A percentile compares a stretch with the other conserved stretches of the same genome.
Conservation (phyloP, 148 eudicot genomes). For the Oxyria digyna region DNA sequence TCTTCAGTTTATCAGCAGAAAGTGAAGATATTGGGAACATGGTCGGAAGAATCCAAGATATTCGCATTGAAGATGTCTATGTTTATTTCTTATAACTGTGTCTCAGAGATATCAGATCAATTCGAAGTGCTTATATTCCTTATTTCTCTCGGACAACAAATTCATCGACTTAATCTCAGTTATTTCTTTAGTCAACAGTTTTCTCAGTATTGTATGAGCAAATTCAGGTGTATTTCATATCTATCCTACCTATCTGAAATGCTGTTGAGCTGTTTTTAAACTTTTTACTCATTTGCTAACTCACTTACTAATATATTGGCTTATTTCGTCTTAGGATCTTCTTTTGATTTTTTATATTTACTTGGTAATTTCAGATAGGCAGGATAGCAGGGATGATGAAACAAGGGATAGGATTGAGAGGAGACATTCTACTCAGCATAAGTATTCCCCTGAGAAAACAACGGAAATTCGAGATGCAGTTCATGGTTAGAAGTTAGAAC, state of each 20-base stretch:
- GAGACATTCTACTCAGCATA: constrained; percentile 52
- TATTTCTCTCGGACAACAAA: constrained; percentile 40
- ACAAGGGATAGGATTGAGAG: constrained; percentile 71
- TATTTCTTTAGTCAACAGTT: constrained; percentile 28
- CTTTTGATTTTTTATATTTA: constrained; percentile 10
- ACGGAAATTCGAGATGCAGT: constrained; percentile 27
- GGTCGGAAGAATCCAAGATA: constrained; percentile 15
- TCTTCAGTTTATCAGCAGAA: constrained; percentile 17
- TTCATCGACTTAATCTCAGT: constrained; percentile 23
- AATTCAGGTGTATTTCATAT: constrained; percentile 32
- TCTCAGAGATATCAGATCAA: constrained; percentile 25
- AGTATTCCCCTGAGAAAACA: constrained; percentile 53
- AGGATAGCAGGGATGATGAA: constrained; percentile 37
- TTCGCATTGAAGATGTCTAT: constrained; percentile 20
- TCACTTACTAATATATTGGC: neutral
- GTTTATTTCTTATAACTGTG: constrained; percentile 20
- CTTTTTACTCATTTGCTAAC: constrained; percentile 26
- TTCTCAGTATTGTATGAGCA: constrained; percentile 43
- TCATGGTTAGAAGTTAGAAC: too few relatives aligned
- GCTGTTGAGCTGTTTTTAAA: constrained; percentile 45
- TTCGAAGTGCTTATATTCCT: constrained; percentile 20
- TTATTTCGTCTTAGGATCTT: neutral
- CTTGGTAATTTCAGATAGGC: constrained; percentile 45
- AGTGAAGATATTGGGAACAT: constrained; percentile 14
- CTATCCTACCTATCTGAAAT: constrained; percentile 29